phyloP scores from a whole-genome alignment of 2,329 filamentous ascomycete genomes.

The Chaetomium strumarium region DNA sequence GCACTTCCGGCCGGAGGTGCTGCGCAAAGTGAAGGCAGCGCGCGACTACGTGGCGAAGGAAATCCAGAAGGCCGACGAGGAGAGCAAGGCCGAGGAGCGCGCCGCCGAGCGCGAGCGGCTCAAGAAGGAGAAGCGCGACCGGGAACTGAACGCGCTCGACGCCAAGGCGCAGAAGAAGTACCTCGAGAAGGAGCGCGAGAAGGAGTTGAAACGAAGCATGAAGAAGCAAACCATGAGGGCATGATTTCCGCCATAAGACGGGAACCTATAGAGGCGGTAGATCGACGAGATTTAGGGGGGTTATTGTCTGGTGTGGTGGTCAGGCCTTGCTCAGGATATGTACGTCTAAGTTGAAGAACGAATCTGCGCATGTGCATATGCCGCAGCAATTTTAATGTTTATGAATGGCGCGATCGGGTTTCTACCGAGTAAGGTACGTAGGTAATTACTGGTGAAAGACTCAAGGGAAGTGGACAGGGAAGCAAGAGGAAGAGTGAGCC shows the following conservation, averaged over 20 bases:
- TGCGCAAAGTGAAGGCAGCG: constrained; percentile 72
- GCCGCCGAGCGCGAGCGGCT: constrained; percentile 64
- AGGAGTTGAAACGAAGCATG: constrained; percentile 54
- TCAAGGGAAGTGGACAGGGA: no score
- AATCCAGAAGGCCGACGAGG: constrained; percentile 74
- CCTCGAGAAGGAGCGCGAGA: constrained; percentile 73
- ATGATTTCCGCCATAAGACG: constrained; percentile 26
- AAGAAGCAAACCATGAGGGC: constrained; percentile 51
- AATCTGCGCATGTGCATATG: neutral
- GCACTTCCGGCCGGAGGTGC: constrained; percentile 86
- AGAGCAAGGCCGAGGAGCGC: constrained; percentile 73
- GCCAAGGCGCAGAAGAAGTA: constrained; percentile 84
- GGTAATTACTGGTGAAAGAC: no score
- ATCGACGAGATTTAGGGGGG: neutral
- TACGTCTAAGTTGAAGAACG: neutral
- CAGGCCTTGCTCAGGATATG: neutral
- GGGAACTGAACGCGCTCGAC: constrained; percentile 67
- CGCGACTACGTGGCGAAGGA: constrained; percentile 76
- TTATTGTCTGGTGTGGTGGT: neutral
- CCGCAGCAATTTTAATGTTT: neutral
- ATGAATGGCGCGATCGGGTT: neutral
- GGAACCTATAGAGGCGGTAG: neutral
- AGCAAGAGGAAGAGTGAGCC: neutral
- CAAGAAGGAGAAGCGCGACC: constrained; percentile 86
- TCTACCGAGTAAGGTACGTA: no score